Evolutionary conservation across 768 basidiomycete species (phyloP).

Genomic region (Agrocybe pediades): DNA sequence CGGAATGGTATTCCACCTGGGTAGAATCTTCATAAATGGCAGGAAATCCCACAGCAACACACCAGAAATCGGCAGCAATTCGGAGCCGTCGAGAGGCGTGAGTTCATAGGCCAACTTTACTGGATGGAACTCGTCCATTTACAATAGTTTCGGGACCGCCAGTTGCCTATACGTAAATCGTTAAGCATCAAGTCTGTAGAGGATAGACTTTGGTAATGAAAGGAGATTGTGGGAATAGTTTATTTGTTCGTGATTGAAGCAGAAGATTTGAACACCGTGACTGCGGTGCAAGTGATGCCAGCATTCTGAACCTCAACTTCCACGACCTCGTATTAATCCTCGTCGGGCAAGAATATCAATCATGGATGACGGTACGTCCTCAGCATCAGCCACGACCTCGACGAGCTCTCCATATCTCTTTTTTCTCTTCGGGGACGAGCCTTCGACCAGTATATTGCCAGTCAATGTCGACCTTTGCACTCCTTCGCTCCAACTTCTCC

Average conservation of each 20-base stretch:
- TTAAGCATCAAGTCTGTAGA: neutral
- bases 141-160: neutral
- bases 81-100: neutral
- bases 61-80: neutral
- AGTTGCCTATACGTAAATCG: no score
- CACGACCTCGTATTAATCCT: neutral
- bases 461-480: constrained; percentile 25
- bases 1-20: no score
- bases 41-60: neutral
- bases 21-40: neutral
- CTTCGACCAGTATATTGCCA: constrained; percentile 28
- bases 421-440: constrained; percentile 37
- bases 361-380: constrained; percentile 78
- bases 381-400: constrained; percentile 76
- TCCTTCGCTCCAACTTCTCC: constrained; percentile 24
- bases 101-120: no score
- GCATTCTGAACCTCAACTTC: constrained; percentile 5
- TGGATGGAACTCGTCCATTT: no score
- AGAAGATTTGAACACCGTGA: constrained; percentile 10
- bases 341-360: constrained; percentile 23
- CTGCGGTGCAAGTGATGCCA: constrained; percentile 8
- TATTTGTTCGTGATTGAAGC: constrained; percentile 14
- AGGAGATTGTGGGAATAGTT: constrained; percentile 2
- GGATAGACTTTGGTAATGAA: neutral
- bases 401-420: constrained; percentile 49